phyloP scores from a whole-genome alignment of 2,329 filamentous ascomycete genomes.

The Cladophialophora bantiana region DNA sequence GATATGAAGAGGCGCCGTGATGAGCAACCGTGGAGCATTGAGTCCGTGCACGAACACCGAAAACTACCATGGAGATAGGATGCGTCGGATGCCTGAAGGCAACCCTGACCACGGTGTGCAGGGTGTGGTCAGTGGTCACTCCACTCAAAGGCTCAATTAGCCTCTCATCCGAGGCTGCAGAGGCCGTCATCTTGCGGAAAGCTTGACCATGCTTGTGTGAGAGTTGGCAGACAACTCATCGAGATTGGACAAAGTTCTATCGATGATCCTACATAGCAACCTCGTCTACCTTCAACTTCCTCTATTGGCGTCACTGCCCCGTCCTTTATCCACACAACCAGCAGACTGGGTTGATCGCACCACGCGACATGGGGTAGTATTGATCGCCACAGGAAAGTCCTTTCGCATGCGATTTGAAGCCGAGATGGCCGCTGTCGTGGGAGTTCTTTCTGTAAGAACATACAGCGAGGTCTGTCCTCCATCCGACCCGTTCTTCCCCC shows the following conservation, averaged over 20 bases:
- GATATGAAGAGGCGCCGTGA: background rate
- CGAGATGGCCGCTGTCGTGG: conserved; percentile 7
- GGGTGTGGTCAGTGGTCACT: background rate
- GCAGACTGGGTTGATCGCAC: conserved; percentile 7
- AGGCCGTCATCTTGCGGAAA: conserved; percentile 12
- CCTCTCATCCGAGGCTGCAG: background rate
- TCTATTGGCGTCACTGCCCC: background rate
- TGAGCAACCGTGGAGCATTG: background rate
- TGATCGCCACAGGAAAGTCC: conserved; percentile 5
- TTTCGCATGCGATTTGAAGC: background rate
- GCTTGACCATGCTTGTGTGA: conserved; percentile 18
- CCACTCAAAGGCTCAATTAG: background rate
- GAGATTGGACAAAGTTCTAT: background rate
- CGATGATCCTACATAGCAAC: background rate
- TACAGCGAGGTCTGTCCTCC: background rate
- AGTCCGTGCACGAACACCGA: background rate
- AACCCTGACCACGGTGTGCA: background rate
- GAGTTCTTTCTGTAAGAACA: background rate
- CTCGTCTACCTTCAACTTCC: background rate
- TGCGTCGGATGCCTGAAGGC: conserved; percentile 1
- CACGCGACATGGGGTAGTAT: conserved; percentile 17
- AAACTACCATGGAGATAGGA: conserved; percentile 2
- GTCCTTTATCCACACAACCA: background rate
- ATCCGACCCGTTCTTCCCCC: background rate
- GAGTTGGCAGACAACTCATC: background rate